These are phyloP conservation scores for Claviceps cyperi DNA, from an alignment of 2,329 filamentous ascomycete genomes.

Conservation along the genomic window DNA sequence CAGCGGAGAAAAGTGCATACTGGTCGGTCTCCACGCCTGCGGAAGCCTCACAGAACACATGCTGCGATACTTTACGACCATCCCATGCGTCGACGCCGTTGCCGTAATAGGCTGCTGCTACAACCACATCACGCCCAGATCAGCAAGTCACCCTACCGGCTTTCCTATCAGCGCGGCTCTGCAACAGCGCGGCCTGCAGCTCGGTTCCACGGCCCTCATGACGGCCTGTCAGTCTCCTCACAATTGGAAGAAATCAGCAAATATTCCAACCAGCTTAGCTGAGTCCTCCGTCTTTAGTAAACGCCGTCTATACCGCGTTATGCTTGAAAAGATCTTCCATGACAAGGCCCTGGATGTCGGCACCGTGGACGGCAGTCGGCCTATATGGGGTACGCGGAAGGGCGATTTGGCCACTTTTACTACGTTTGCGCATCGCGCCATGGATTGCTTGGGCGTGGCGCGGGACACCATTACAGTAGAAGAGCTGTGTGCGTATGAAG, in stretches of 20 bases:
- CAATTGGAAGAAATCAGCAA: slow-evolving; percentile 15
- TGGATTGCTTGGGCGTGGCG: slow-evolving; percentile 12
- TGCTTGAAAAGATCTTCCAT: slow-evolving; percentile 14
- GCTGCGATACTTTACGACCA: slow-evolving; percentile 15
- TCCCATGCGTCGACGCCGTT: slow-evolving; percentile 11
- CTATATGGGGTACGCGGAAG: slow-evolving; percentile 18
- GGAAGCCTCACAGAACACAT: slow-evolving; percentile 20
- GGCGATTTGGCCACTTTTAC: slow-evolving; percentile 13
- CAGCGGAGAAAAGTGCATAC: slow-evolving; percentile 14
- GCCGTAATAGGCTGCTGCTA: slow-evolving; percentile 20
- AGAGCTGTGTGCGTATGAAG: slow-evolving; percentile 14
- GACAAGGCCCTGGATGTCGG: slow-evolving; percentile 12
- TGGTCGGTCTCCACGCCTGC: slow-evolving; percentile 20
- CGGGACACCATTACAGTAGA: slow-evolving; percentile 5
- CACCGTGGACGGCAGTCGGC: slow-evolving; percentile 4
- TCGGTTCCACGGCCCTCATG: slow-evolving; percentile 20
- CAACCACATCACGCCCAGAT: slow-evolving; percentile 17
- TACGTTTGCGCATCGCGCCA: slow-evolving; percentile 14
- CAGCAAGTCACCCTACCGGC: slow-evolving; percentile 22
- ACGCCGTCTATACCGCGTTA: slow-evolving; percentile 14
- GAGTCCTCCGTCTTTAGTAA: slow-evolving; percentile 11
- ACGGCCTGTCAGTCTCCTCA: slow-evolving; percentile 19
- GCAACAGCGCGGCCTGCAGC: slow-evolving; percentile 8
- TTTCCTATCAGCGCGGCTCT: slow-evolving; percentile 23
- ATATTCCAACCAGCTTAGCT: background rate